Evolutionary conservation across 768 basidiomycete genomes (phyloP).

Genomic region (Fomitopsis serialis): DNA sequence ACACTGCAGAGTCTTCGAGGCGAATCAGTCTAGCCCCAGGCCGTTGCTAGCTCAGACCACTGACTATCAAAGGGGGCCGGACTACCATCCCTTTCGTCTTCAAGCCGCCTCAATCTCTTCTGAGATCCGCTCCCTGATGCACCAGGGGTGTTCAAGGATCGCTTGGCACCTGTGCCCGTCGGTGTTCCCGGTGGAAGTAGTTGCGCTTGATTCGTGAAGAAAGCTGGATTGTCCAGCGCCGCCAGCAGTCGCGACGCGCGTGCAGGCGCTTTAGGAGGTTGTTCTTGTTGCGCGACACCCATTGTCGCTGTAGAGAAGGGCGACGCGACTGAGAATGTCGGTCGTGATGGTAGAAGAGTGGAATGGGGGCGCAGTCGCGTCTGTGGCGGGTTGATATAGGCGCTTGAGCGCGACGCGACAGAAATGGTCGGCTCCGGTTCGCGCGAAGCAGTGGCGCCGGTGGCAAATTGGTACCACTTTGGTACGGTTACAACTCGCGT

Average conservation of each 20-base stretch:
- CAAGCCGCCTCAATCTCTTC: constrained; percentile 1
- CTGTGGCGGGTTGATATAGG: not conserved
- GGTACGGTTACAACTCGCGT: too few relatives aligned
- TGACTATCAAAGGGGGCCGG: not conserved
- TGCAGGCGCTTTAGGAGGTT: not conserved
- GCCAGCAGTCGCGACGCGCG: constrained; percentile 15
- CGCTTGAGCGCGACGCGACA: too few relatives aligned
- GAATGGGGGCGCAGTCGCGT: not conserved
- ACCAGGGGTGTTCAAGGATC: not conserved
- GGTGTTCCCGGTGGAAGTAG: not conserved
- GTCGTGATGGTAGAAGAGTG: not conserved
- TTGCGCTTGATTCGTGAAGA: constrained; percentile 2
- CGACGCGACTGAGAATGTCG: too few relatives aligned
- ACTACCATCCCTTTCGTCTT: not conserved
- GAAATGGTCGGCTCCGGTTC: too few relatives aligned
- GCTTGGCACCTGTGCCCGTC: not conserved
- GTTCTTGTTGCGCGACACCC: too few relatives aligned
- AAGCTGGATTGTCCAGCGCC: constrained; percentile 14
- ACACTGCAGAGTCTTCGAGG: too few relatives aligned
- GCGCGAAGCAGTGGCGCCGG: too few relatives aligned
- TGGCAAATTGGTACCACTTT: too few relatives aligned
- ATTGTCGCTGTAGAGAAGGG: too few relatives aligned
- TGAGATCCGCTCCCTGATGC: constrained; percentile 1
- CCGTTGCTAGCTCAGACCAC: too few relatives aligned
- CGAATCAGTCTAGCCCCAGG: too few relatives aligned